Evolutionary conservation across 306 rosid species (phyloP).

Genomic region (Styphnolobium japonicum): DNA sequence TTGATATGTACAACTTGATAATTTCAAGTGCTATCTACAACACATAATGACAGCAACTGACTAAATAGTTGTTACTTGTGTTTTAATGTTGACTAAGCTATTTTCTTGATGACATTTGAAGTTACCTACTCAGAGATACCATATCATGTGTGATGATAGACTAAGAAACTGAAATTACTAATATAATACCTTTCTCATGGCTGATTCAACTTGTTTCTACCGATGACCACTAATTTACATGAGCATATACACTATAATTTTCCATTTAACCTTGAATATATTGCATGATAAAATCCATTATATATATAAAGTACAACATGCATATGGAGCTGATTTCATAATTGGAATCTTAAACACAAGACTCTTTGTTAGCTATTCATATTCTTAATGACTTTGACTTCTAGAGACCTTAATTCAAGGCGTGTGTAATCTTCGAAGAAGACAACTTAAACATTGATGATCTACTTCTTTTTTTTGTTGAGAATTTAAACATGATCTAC

Average conservation of each 20-base stretch:
- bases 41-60: not conserved
- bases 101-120: not conserved
- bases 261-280: not conserved
- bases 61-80: not conserved
- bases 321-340: not conserved
- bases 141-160: not conserved
- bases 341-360: not conserved
- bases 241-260: not conserved
- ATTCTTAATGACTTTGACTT: constrained; percentile 10
- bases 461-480: not conserved
- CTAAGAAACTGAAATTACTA: not conserved
- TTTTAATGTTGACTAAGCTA: not conserved
- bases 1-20: not conserved
- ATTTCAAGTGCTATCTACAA: not conserved
- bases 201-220: not conserved
- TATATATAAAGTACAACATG: not conserved
- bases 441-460: not conserved
- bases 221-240: not conserved
- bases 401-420: constrained; percentile 5
- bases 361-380: not conserved
- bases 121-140: not conserved
- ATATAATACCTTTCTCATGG: not conserved
- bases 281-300: not conserved
- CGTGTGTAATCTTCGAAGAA: not conserved
- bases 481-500: not conserved